These are phyloP conservation scores for Lunularia cruciata DNA, from an alignment of 225 moss, liverwort and hornwort species.

Conservation along the genomic window DNA sequence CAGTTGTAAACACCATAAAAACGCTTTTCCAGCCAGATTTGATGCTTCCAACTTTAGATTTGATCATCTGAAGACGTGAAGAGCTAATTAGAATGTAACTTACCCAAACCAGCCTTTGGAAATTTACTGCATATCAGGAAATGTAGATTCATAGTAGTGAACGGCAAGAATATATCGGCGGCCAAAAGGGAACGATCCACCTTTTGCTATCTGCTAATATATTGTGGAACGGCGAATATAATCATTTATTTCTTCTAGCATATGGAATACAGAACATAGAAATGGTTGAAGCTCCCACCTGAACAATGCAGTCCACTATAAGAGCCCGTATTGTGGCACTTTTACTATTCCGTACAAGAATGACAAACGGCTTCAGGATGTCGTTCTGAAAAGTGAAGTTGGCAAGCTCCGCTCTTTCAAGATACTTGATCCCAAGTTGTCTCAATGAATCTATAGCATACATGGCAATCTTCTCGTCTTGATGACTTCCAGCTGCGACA, in stretches of 20 bases:
- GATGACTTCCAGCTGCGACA: constrained; percentile 96
- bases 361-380: constrained; percentile 97
- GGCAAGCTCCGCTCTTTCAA: constrained; percentile 94
- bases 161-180: too few species aligned
- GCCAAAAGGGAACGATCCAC: too few species aligned
- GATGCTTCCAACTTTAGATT: constrained; percentile 96
- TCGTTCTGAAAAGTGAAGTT: constrained; percentile 99
- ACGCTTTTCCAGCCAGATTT: constrained; percentile 99
- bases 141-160: too few species aligned
- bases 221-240: too few species aligned
- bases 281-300: constrained; percentile 48
- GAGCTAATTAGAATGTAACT: too few species aligned
- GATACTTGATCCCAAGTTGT: constrained; percentile 96
- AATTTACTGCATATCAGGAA: too few species aligned
- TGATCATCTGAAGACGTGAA: constrained; percentile 70
- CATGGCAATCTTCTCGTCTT: constrained; percentile 97
- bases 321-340: constrained; percentile 80
- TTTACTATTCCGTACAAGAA: constrained; percentile 92
- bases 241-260: neutral
- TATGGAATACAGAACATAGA: neutral
- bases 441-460: constrained; percentile 97
- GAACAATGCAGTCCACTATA: constrained; percentile 98
- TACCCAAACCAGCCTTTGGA: too few species aligned
- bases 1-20: constrained; percentile 98
- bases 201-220: too few species aligned